phyloP scores from a whole-genome alignment of 2,329 filamentous ascomycete genomes.

The Cercospora sp. region DNA sequence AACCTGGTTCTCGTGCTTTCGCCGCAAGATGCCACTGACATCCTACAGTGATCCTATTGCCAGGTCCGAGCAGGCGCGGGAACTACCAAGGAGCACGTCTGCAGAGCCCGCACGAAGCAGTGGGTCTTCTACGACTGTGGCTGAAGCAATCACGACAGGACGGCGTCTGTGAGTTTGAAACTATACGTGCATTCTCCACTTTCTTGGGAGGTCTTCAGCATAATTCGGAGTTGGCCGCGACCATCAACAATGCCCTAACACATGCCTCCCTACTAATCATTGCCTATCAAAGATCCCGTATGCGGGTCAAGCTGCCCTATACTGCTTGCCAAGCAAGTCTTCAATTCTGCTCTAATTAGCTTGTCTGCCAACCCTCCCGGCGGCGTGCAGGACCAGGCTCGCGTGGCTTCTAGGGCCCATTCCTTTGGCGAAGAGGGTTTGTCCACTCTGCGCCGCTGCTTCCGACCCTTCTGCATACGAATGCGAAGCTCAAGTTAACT shows the following conservation, averaged over 20 bases:
- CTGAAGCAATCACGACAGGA: not conserved
- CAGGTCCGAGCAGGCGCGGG: not conserved
- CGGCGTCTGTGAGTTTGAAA: not conserved
- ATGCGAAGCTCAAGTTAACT: not conserved
- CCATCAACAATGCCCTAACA: not conserved
- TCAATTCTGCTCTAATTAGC: not conserved
- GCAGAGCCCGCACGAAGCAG: not conserved
- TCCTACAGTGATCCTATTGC: not conserved
- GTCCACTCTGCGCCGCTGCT: not conserved
- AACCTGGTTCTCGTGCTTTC: not conserved
- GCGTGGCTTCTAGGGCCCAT: conserved; percentile 11
- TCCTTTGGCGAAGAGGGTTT: conserved; percentile 4
- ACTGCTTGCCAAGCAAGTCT: not conserved
- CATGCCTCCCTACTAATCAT: not conserved
- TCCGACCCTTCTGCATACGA: not conserved
- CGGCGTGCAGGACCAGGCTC: conserved; percentile 5
- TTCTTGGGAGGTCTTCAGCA: not conserved
- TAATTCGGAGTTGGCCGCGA: not conserved
- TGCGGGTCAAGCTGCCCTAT: conserved; percentile 1
- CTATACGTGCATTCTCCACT: not conserved
- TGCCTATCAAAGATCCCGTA: not conserved
- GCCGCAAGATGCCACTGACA: not conserved
- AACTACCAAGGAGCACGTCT: not conserved
- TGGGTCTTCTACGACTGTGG: not conserved
- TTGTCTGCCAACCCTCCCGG: conserved; percentile 5